These are phyloP conservation scores for Stemphylium vesicarium DNA, from an alignment of 2,329 filamentous ascomycete genomes.

Conservation along the genomic window DNA sequence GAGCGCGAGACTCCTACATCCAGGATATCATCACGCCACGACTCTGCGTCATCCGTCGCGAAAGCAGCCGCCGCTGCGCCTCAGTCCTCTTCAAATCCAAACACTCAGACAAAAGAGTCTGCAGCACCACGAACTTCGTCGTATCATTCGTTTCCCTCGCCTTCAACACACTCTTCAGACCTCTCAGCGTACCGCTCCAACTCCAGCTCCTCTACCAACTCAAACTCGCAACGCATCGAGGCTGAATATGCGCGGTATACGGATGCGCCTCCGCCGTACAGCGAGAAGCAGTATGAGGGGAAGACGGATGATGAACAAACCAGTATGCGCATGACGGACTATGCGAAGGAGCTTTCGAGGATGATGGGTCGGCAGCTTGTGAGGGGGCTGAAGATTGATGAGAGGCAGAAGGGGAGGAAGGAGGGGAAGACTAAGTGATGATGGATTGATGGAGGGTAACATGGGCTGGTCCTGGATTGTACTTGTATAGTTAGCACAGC, in stretches of 20 bases:
- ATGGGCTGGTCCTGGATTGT: background rate
- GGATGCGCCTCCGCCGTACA: conserved; percentile 31
- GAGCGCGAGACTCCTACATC: conserved; percentile 26
- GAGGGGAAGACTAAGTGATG: background rate
- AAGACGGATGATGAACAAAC: conserved; percentile 31
- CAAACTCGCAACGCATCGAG: conserved; percentile 18
- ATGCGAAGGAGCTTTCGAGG: conserved; percentile 35
- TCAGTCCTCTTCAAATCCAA: background rate
- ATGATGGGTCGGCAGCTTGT: conserved; percentile 37
- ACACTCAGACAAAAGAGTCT: background rate
- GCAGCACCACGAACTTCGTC: background rate
- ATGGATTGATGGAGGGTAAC: background rate
- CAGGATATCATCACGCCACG: conserved; percentile 18
- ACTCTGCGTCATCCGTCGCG: conserved; percentile 24
- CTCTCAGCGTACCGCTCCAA: conserved; percentile 6
- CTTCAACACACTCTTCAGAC: conserved; percentile 12
- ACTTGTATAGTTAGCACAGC: conserved; percentile 7
- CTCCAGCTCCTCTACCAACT: conserved; percentile 9
- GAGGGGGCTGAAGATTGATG: conserved; percentile 23
- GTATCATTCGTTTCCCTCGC: conserved; percentile 22
- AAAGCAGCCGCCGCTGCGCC: conserved; percentile 8
- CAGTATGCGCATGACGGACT: conserved; percentile 32
- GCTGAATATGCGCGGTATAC: conserved; percentile 27
- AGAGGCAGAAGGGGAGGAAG: conserved; percentile 12
- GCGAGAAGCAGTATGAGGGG: conserved; percentile 29